These are phyloP conservation scores for Aspergillus sp. DNA, from an alignment of 2,329 filamentous ascomycete species.

Conservation along the genomic window DNA sequence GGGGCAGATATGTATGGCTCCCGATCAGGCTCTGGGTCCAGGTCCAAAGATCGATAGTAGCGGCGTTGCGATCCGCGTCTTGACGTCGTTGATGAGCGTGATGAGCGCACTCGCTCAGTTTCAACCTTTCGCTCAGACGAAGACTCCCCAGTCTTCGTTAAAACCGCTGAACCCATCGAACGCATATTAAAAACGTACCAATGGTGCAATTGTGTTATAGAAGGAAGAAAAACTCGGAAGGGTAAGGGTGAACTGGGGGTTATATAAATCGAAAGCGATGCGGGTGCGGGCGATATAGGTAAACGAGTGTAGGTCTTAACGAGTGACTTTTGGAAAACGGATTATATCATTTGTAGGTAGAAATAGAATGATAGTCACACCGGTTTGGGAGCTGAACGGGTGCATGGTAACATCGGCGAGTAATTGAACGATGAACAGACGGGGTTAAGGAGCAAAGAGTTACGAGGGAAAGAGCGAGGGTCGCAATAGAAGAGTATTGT, in stretches of 20 bases:
- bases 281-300: constrained; percentile 2
- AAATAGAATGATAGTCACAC: constrained; percentile 11
- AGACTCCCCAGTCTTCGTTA: not conserved
- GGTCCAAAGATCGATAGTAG: constrained; percentile 17
- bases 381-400: constrained; percentile 1
- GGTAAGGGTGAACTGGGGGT: not conserved
- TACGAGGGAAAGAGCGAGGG: constrained; percentile 14
- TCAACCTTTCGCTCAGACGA: not conserved
- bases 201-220: not conserved
- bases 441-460: not conserved
- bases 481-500: not conserved
- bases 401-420: constrained; percentile 1
- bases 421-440: not conserved
- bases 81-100: constrained; percentile 1
- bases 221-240: not conserved
- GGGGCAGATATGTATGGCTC: not conserved
- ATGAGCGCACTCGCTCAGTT: not conserved
- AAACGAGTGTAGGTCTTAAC: constrained; percentile 16
- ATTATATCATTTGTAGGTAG: constrained; percentile 18
- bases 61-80: constrained; percentile 8
- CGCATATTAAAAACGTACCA: constrained; percentile 11
- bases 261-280: not conserved
- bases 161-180: not conserved
- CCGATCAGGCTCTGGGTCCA: not conserved
- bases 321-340: constrained; percentile 12